Evolutionary conservation across 2,329 filamentous ascomycete species (phyloP).

Genomic region (Hirsutella thompsonii): DNA sequence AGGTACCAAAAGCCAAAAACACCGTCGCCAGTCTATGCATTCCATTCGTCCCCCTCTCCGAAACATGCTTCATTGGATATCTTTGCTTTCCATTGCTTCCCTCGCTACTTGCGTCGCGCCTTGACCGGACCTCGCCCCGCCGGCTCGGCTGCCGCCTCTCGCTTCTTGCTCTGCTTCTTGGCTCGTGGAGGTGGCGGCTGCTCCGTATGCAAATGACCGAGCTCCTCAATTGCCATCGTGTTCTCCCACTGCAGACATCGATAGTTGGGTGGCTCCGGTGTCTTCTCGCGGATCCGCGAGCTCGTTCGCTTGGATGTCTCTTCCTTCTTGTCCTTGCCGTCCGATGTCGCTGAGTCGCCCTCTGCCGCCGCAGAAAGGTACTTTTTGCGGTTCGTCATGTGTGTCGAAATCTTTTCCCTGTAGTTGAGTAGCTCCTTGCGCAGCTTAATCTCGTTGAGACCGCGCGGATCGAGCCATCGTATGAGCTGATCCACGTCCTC

Average conservation of each 20-base stretch:
- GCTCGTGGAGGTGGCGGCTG: constrained; percentile 36
- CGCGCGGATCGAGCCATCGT: constrained; percentile 77
- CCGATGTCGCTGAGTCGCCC: constrained; percentile 22
- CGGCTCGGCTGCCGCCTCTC: constrained; percentile 26
- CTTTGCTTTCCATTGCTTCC: too few species aligned
- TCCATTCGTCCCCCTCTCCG: not conserved
- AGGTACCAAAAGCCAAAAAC: not conserved
- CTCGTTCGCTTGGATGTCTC: constrained; percentile 29
- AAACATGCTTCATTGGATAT: too few species aligned
- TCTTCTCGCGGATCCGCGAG: constrained; percentile 30
- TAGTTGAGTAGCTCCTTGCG: constrained; percentile 74
- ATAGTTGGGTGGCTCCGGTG: constrained; percentile 31
- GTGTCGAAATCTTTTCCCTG: constrained; percentile 59
- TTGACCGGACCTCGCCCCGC: constrained; percentile 15
- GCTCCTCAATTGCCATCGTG: constrained; percentile 40
- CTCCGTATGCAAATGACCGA: constrained; percentile 44
- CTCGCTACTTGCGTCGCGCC: constrained; percentile 15
- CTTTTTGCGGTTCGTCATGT: constrained; percentile 68
- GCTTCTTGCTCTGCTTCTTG: constrained; percentile 39
- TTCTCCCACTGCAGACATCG: constrained; percentile 44
- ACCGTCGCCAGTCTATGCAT: not conserved
- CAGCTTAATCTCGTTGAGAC: constrained; percentile 74
- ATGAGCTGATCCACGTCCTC: constrained; percentile 68
- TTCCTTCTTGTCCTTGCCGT: constrained; percentile 27
- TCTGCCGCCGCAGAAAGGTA: constrained; percentile 39